Base-by-base conservation (phyloP, 306 rosid species). In the Canavalia gladiata region DNA sequence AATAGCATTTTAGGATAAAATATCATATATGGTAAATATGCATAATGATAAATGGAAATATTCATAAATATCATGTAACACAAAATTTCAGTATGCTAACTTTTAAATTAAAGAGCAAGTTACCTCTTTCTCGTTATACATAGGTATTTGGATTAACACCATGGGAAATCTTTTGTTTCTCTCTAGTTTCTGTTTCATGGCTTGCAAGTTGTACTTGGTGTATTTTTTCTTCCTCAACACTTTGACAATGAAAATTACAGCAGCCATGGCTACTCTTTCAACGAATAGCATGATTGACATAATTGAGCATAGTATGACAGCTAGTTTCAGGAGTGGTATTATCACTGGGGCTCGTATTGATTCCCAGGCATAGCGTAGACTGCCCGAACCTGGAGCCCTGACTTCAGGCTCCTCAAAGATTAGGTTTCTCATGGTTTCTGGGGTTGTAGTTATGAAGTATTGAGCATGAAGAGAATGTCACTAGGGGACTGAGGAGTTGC, bases 71-170 rank as follows among this genome's bases (percentile, higher is more conserved):
- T 74, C 39, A 47, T 75, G 30, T 34, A 63, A 62, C 58, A 37
- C 45, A 10, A 43, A 69, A 41, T 28, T 47, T 46, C 33, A 50
- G 28, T 75, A 31, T 68, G 74, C 78, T 43, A 51, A 57, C 10
- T 46, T 69, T 57, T 12, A 37, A 45, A 42, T 71, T 67, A 45
- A 63, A 54, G 69, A 52, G 81, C 43, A 78, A 72, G 47, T 13
- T 83, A 89, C 90, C 92, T 89, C 92, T 86, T 86, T 89, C 87
- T 89, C 92, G 31, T 89, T 87, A 67, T 58, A 89, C 92, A 87
- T 87, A 5, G 90, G 92, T 65, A 87, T 89, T 81, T 89, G 90
- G 85, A 89, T 77, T 84, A 89, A 72, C 69, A 89, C 90, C 80
- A 25, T 59, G 12, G 92, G 90, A 68, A 77, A 81, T 84, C 42